phyloP scores from a whole-genome alignment of 2,329 filamentous ascomycete genomes.

The Epichloe baconii region DNA sequence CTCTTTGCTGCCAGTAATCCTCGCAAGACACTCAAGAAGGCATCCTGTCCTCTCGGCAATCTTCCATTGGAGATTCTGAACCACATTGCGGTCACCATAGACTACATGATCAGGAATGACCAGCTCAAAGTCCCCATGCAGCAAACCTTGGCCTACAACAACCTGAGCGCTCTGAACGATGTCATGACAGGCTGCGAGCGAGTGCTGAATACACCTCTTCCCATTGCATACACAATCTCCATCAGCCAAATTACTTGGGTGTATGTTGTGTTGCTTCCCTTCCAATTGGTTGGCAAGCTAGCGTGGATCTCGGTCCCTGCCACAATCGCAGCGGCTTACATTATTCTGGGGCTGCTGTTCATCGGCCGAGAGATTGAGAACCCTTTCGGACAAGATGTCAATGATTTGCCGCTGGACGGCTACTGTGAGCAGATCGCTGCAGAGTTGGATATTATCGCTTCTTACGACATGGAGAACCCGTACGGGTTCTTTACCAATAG shows the following conservation, averaged over 20 bases:
- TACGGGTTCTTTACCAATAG: slow-evolving; percentile 19
- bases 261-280: slow-evolving; percentile 68
- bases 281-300: slow-evolving; percentile 57
- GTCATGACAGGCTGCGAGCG: slow-evolving; percentile 60
- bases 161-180: slow-evolving; percentile 55
- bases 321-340: slow-evolving; percentile 60
- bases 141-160: slow-evolving; percentile 47
- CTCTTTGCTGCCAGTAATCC: slow-evolving; percentile 65
- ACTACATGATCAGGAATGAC: slow-evolving; percentile 42
- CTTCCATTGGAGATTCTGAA: slow-evolving; percentile 71
- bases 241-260: slow-evolving; percentile 81
- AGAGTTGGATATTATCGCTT: slow-evolving; percentile 63
- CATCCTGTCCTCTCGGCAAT: slow-evolving; percentile 62
- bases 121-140: slow-evolving; percentile 44
- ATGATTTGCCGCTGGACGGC: slow-evolving; percentile 63
- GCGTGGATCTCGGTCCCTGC: slow-evolving; percentile 68
- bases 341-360: slow-evolving; percentile 61
- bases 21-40: slow-evolving; percentile 61
- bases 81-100: slow-evolving; percentile 55
- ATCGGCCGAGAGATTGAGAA: slow-evolving; percentile 79
- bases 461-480: slow-evolving; percentile 25
- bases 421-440: slow-evolving; percentile 64
- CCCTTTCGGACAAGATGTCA: slow-evolving; percentile 72
- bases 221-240: slow-evolving; percentile 70
- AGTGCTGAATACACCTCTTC: slow-evolving; percentile 69